Base-by-base conservation (phyloP, 139 green algal species). In the Coelastrella sp. region DNA sequence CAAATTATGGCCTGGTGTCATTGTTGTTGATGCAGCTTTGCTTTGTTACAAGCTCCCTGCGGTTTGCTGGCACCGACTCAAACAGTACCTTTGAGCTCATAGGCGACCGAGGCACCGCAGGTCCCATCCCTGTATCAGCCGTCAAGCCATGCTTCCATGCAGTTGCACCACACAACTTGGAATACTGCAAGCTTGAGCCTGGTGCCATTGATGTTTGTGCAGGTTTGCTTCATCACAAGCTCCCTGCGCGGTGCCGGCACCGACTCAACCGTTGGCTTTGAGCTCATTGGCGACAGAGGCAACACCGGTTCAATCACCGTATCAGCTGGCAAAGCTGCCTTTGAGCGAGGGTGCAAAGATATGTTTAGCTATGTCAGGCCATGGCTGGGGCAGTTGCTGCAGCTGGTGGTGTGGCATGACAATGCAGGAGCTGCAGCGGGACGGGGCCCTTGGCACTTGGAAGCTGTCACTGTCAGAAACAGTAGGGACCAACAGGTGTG, bases 401-500 rank as follows among this genome's bases (percentile, higher is more conserved):
- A 92, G 88, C 58, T 95, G 80, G 47, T 91, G 5, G 90, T 97
- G 23, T 92, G 94, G 77, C 92, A 96, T 92, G 95, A 96, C 91
- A 93, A 94, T 83, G 89, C 64, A 5, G 93, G 92, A 20, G 68
- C 87, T n/a, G 87, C 85, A 5, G 80, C 92, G 22, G 83, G 83
- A 7, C 66, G 83, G 4, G 83, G 68, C 8, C 66, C 58, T 0
- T 97, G 95, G 95, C 93, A 96, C 83, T 73, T 96, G 80, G 93
- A 95, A 78, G 88, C 73, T 56, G 85, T 90, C 17, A 73, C 64
- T n/a, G 73, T 90, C 54, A 76, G 22, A 58, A 61, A 68, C 60
- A 74, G 57, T 4, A 73, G 73, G 8, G 85, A 90, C 59, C 85
- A 83, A 17, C n/a, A 89, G 84, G 83, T 88, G 82, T 14, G 23